Conservation (phyloP, 768 basidiomycete genomes). For the Holtermanniella nyarrowii region DNA sequence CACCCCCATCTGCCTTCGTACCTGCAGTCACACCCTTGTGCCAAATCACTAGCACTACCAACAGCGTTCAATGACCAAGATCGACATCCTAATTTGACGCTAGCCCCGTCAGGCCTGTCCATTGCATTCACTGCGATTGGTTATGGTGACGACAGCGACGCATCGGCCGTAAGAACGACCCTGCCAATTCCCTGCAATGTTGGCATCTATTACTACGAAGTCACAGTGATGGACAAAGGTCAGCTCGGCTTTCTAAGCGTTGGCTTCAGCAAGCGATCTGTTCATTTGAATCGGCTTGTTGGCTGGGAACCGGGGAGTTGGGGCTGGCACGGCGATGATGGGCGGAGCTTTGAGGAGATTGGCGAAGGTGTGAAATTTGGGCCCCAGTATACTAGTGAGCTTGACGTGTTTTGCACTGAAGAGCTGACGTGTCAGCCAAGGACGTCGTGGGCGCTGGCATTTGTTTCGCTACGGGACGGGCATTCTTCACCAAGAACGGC, state of each 20-base stretch:
- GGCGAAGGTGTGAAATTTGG: conserved; percentile 60
- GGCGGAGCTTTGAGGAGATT: conserved; percentile 56
- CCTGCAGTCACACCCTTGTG: neutral
- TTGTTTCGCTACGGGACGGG: conserved; percentile 63
- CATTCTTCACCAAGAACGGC: conserved; percentile 88
- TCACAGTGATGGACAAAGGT: conserved; percentile 69
- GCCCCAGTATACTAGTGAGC: conserved; percentile 68
- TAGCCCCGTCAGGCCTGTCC: neutral
- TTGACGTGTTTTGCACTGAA: neutral
- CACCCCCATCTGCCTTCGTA: neutral
- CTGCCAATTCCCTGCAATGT: conserved; percentile 70
- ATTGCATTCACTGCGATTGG: neutral
- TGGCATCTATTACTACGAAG: conserved; percentile 92
- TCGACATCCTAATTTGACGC: neutral
- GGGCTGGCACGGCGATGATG: conserved; percentile 42
- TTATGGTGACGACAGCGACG: conserved; percentile 54
- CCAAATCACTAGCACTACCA: neutral
- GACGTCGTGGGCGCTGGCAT: conserved; percentile 88
- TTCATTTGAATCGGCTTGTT: conserved; percentile 26
- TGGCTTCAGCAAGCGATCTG: conserved; percentile 22
- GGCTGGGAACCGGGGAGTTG: conserved; percentile 40
- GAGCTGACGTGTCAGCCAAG: conserved; percentile 50
- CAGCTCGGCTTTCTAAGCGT: conserved; percentile 58
- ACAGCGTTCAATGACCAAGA: neutral
- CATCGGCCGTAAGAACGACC: conserved; percentile 69